A percentile compares a stretch with the other conserved stretches of the same genome.
These are phyloP conservation scores for Fraxinus floribunda DNA, from an alignment of 305 asterid genomes.

Conservation along the genomic window DNA sequence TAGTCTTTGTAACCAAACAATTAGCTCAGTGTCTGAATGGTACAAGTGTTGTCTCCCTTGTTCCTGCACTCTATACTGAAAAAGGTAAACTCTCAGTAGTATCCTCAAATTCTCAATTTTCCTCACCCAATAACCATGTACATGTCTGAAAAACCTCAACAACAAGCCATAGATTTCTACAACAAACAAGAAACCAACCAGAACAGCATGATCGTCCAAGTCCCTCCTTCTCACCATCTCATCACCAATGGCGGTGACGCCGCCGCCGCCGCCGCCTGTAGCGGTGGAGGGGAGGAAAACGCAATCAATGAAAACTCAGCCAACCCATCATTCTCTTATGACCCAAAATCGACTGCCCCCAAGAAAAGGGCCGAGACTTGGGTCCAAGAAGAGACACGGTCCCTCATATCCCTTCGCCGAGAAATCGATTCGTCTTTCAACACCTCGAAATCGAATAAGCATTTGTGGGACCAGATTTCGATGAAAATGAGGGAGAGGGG, in stretches of 20 bases:
- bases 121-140: constrained; percentile 6
- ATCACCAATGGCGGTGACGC: constrained; percentile 6
- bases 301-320: constrained; percentile 23
- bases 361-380: constrained; percentile 96
- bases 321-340: constrained; percentile 40
- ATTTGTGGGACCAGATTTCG: constrained; percentile 88
- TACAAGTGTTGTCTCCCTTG: background rate
- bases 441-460: constrained; percentile 86
- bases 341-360: constrained; percentile 34
- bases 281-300: constrained; percentile 18
- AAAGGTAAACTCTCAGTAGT: background rate
- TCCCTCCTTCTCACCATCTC: constrained; percentile 17
- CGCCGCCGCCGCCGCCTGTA: background rate
- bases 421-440: constrained; percentile 73
- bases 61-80: background rate
- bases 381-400: constrained; percentile 79
- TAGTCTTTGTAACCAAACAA: background rate
- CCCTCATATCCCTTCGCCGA: constrained; percentile 63
- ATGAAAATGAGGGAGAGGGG: constrained; percentile 90
- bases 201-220: constrained; percentile 20
- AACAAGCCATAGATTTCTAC: constrained; percentile 22
- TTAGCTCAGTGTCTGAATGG: background rate
- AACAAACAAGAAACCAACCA: constrained; percentile 18
- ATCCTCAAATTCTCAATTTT: background rate
- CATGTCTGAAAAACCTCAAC: constrained; percentile 22